A percentile compares a stretch with the other conserved stretches of the same genome.
Evolutionary conservation across 225 moss, liverwort and hornwort genomes (phyloP).

Genomic region (Polytrichum formosum): DNA sequence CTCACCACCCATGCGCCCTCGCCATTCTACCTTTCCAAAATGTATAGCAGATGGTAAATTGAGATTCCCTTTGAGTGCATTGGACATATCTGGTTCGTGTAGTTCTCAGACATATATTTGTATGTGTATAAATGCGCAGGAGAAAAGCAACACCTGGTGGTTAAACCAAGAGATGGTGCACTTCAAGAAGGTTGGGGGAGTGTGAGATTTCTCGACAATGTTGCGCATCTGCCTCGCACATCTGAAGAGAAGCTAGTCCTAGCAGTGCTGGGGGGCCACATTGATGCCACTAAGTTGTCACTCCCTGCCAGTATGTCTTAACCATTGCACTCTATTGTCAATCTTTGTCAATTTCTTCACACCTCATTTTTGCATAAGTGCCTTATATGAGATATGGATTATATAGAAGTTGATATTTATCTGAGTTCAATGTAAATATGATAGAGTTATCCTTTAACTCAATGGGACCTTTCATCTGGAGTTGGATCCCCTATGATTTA

Average conservation of each 20-base stretch:
- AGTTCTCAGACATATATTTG: too few species aligned
- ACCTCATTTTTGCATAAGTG: not conserved
- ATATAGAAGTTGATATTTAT: too few species aligned
- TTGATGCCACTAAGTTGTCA: constrained; percentile 41
- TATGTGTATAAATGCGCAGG: constrained; percentile 12
- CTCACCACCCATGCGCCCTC: too few species aligned
- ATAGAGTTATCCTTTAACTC: too few species aligned
- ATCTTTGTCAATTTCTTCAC: not conserved
- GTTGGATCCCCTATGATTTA: too few species aligned
- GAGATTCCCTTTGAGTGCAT: too few species aligned
- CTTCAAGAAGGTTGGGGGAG: constrained; percentile 28
- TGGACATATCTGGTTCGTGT: too few species aligned
- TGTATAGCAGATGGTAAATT: too few species aligned
- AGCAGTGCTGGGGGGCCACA: constrained; percentile 41
- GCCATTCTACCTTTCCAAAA: too few species aligned
- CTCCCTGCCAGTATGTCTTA: constrained; percentile 38
- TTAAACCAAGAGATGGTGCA: constrained; percentile 49
- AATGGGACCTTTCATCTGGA: too few species aligned
- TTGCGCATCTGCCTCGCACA: constrained; percentile 43
- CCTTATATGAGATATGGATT: too few species aligned
- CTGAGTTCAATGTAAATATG: too few species aligned
- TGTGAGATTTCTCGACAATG: constrained; percentile 17
- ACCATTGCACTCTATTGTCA: not conserved
- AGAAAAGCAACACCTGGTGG: constrained; percentile 38
- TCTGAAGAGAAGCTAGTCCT: constrained; percentile 51